phyloP scores from a whole-genome alignment of 371 early-diverging fungal genomes.

The Mucor indicus region DNA sequence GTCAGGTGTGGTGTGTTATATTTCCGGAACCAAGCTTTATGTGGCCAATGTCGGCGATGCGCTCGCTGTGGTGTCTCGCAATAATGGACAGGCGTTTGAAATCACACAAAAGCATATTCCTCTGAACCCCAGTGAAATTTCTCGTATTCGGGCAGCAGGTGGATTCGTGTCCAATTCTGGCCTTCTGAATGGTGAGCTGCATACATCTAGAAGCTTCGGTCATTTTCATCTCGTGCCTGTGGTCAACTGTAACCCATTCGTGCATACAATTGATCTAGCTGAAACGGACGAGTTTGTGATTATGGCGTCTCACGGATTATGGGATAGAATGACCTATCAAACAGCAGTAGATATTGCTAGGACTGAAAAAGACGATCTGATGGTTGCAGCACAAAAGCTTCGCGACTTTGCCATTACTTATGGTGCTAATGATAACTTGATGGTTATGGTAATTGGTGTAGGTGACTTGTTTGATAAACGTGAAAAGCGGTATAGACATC shows the following conservation, averaged over 20 bases:
- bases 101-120: constrained; percentile 78
- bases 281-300: constrained; percentile 90
- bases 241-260: constrained; percentile 84
- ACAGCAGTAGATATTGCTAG: constrained; percentile 84
- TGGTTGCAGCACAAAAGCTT: constrained; percentile 78
- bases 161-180: constrained; percentile 79
- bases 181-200: constrained; percentile 65
- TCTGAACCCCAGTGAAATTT: constrained; percentile 64
- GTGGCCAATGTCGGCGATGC: constrained; percentile 92
- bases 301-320: constrained; percentile 77
- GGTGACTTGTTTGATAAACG: constrained; percentile 65
- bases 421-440: constrained; percentile 71
- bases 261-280: constrained; percentile 66
- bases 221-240: constrained; percentile 77
- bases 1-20: constrained; percentile 72
- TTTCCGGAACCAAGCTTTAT: constrained; percentile 74
- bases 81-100: constrained; percentile 66
- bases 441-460: constrained; percentile 85
- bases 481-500: constrained; percentile 21
- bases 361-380: constrained; percentile 67
- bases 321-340: constrained; percentile 80
- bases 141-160: constrained; percentile 73
- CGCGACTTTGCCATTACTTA: constrained; percentile 87
- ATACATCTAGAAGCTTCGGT: constrained; percentile 84
- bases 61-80: constrained; percentile 77